phyloP scores from a whole-genome alignment of 352 stramenopile genomes.

The Pythium insidiosum region DNA sequence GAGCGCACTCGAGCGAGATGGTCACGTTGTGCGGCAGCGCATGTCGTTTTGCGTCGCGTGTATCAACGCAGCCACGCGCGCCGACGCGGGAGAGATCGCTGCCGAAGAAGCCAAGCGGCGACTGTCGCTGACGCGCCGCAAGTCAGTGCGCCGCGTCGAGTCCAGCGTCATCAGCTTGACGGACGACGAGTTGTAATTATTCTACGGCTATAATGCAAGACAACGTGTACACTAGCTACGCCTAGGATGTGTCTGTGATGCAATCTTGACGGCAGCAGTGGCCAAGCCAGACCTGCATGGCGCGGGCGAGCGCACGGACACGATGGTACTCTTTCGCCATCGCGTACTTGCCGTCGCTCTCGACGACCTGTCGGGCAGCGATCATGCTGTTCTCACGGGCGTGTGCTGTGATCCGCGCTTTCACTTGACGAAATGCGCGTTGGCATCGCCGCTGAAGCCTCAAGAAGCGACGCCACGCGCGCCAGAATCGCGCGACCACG shows the following conservation, averaged over 20 bases:
- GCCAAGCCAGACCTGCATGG: slow-evolving; percentile 21
- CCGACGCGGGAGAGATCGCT: too few species aligned
- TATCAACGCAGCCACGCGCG: too few species aligned
- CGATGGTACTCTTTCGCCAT: slow-evolving; percentile 36
- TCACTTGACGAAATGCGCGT: neutral
- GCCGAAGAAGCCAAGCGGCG: too few species aligned
- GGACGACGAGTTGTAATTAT: too few species aligned
- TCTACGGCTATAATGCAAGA: too few species aligned
- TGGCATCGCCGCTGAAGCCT: neutral
- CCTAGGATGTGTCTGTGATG: neutral
- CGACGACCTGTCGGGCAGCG: slow-evolving; percentile 3
- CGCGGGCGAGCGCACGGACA: slow-evolving; percentile 11
- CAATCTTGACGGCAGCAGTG: neutral
- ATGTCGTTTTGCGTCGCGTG: slow-evolving; percentile 16
- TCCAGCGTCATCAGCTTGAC: too few species aligned
- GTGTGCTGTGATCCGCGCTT: neutral
- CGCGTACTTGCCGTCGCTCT: slow-evolving; percentile 35
- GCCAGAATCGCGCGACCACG: neutral
- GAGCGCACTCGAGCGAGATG: slow-evolving; percentile 5
- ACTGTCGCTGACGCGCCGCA: too few species aligned
- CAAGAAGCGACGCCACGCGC: slow-evolving; percentile 3
- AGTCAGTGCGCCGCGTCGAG: too few species aligned
- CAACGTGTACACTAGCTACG: too few species aligned
- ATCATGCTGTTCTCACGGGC: neutral
- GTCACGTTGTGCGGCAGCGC: slow-evolving; percentile 3